A percentile compares a stretch with the other conserved stretches of the same genome.
These are phyloP conservation scores for Pyrus bretschneideri DNA, from an alignment of 306 rosid species.

Conservation along the genomic window DNA sequence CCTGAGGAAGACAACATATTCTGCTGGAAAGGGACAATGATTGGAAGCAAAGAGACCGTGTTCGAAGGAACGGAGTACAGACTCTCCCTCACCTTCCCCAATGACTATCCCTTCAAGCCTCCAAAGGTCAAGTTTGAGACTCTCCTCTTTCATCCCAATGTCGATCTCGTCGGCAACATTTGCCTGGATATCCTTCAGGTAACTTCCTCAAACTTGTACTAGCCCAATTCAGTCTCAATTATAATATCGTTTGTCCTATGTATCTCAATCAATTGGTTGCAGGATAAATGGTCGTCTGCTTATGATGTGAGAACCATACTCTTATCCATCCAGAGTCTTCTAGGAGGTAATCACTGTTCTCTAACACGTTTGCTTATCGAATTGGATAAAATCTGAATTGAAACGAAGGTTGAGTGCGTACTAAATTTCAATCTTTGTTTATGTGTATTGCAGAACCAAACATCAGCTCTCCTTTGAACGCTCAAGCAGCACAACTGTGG, in stretches of 20 bases:
- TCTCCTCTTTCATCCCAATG: constrained; percentile 84
- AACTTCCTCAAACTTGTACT: not conserved
- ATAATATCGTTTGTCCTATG: not conserved
- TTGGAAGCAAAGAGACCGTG: constrained; percentile 88
- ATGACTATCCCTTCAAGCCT: constrained; percentile 88
- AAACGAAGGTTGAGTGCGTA: not conserved
- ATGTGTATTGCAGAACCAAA: constrained; percentile 56
- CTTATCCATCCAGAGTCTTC: constrained; percentile 74
- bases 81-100: constrained; percentile 67
- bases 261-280: not conserved
- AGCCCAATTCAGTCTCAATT: not conserved
- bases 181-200: constrained; percentile 99
- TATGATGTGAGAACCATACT: constrained; percentile 78
- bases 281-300: constrained; percentile 91
- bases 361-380: not conserved
- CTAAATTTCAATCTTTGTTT: not conserved
- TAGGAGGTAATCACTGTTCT: constrained; percentile 54
- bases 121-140: constrained; percentile 94
- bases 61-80: constrained; percentile 89
- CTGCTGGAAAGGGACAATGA: constrained; percentile 93
- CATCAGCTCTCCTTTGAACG: constrained; percentile 82
- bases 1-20: constrained; percentile 95
- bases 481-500: constrained; percentile 95
- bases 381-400: not conserved
- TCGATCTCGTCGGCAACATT: constrained; percentile 72